Conservation (phyloP, 2,329 filamentous ascomycete species). For the Exserohilum turcica region DNA sequence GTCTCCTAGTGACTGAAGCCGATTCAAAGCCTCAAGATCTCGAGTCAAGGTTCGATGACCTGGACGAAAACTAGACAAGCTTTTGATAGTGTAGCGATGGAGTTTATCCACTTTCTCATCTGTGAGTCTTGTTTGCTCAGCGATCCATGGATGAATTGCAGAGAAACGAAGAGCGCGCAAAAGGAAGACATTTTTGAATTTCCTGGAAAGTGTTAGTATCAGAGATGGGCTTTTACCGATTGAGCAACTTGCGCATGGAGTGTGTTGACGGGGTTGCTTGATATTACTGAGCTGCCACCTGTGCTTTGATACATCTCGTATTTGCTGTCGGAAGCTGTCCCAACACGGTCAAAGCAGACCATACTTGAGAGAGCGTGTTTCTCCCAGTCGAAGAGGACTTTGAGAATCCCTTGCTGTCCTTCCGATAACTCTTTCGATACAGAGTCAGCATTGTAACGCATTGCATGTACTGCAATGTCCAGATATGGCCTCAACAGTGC, state of each 20-base stretch:
- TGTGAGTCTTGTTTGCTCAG: not conserved
- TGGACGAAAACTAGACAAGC: not conserved
- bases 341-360: not conserved
- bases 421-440: not conserved
- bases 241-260: constrained; percentile 3
- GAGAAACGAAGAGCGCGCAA: not conserved
- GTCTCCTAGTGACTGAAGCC: not conserved
- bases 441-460: not conserved
- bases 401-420: not conserved
- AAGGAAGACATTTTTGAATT: not conserved
- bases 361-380: not conserved
- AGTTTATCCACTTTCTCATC: not conserved
- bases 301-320: not conserved
- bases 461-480: not conserved
- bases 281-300: not conserved
- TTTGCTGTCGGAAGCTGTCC: not conserved
- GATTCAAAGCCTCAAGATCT: not conserved
- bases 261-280: not conserved
- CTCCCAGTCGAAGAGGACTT: not conserved
- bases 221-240: not conserved
- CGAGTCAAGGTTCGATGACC: not conserved
- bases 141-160: not conserved
- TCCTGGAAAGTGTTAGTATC: not conserved
- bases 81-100: not conserved
- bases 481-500: not conserved